These are phyloP conservation scores for Auricularia cornea DNA, from an alignment of 768 basidiomycete genomes.

Conservation along the genomic window DNA sequence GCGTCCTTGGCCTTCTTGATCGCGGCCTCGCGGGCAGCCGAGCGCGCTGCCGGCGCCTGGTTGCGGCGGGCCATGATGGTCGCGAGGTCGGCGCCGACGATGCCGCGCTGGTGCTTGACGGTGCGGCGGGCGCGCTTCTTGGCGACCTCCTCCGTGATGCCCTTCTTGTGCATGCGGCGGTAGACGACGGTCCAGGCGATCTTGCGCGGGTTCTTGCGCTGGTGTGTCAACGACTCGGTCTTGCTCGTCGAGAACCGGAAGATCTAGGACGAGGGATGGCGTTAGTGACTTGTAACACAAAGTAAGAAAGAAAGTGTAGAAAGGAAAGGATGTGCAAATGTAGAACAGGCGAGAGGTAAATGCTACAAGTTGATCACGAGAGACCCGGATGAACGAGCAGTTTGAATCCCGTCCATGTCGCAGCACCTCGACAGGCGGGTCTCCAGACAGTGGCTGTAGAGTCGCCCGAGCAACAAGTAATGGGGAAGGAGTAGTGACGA, in stretches of 20 bases:
- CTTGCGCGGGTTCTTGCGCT: slow-evolving; percentile 99
- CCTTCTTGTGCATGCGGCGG: slow-evolving; percentile 99
- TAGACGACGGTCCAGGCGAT: slow-evolving; percentile 94
- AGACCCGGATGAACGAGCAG: too few species aligned
- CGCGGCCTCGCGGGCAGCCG: slow-evolving; percentile 72
- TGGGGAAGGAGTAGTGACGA: too few species aligned
- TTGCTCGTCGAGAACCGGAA: slow-evolving; percentile 94
- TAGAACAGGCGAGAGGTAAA: too few species aligned
- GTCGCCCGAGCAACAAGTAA: too few species aligned
- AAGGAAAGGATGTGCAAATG: too few species aligned
- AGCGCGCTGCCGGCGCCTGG: slow-evolving; percentile 79
- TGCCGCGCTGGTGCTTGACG: slow-evolving; percentile 96
- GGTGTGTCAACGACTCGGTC: slow-evolving; percentile 92
- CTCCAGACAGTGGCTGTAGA: too few species aligned
- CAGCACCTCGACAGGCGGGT: too few species aligned
- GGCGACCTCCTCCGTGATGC: slow-evolving; percentile 96
- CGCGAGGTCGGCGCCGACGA: slow-evolving; percentile 92
- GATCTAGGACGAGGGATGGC: slow-evolving; percentile 41
- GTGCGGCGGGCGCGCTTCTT: slow-evolving; percentile 97
- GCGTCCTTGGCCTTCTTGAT: slow-evolving; percentile 92
- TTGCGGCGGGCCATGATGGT: slow-evolving; percentile 87
- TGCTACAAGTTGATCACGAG: too few species aligned
- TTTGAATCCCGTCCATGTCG: too few species aligned
- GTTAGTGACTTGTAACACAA: not conserved
- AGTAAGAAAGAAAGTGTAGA: too few species aligned